These are phyloP conservation scores for Friedmanniomyces simplex DNA, from an alignment of 495 filamentous ascomycete genomes.

Conservation along the genomic window DNA sequence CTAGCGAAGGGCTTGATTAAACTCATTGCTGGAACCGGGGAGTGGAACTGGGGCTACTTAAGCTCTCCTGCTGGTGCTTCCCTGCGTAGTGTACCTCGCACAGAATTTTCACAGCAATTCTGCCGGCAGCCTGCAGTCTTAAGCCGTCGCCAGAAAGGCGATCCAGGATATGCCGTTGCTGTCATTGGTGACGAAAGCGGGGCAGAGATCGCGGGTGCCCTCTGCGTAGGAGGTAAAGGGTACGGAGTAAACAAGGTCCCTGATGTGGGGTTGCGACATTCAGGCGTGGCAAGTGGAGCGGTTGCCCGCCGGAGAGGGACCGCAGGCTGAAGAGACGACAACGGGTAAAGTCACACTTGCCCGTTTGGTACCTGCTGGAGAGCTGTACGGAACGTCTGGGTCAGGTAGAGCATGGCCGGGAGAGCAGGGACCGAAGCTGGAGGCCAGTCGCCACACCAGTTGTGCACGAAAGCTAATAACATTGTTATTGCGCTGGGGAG, in stretches of 20 bases:
- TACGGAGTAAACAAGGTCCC: not conserved
- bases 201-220: not conserved
- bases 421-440: no score
- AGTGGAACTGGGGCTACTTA: not conserved
- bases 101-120: slow-evolving; percentile 6
- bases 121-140: slow-evolving; percentile 2
- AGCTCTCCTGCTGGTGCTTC: not conserved
- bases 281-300: slow-evolving; percentile 1
- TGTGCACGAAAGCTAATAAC: no score
- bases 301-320: not conserved
- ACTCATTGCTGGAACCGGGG: slow-evolving; percentile 1
- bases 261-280: not conserved
- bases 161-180: not conserved
- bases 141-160: not conserved
- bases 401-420: no score
- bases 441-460: no score
- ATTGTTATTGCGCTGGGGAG: no score
- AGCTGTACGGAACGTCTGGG: not conserved
- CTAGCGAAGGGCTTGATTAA: slow-evolving; percentile 13
- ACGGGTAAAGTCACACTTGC: not conserved
- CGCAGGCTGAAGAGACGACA: not conserved
- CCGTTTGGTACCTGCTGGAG: not conserved
- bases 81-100: not conserved
- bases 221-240: no score
- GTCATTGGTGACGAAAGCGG: slow-evolving; percentile 1